Evolutionary conservation across 2,329 filamentous ascomycete species (phyloP).

Genomic region (Fusarium siculi): DNA sequence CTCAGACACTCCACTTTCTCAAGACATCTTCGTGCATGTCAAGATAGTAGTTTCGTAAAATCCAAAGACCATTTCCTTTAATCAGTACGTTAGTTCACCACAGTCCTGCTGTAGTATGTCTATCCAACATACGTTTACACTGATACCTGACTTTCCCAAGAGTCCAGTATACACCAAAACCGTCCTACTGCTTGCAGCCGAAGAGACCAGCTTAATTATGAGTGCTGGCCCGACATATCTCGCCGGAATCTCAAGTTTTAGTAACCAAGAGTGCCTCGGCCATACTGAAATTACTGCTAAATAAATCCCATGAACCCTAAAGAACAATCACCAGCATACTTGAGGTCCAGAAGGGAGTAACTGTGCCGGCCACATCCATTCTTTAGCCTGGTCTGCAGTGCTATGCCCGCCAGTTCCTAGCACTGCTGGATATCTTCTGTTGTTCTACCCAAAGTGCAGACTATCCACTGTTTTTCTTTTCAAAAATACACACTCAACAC

Average conservation of each 20-base stretch:
- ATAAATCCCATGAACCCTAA: neutral
- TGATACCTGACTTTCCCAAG: fast-evolving
- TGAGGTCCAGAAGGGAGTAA: too few species aligned
- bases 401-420: neutral
- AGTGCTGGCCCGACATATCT: neutral
- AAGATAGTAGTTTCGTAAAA: neutral
- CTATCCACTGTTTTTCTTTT: too few species aligned
- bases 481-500: too few species aligned
- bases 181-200: fast-evolving
- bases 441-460: neutral
- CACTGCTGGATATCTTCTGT: too few species aligned
- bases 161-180: too few species aligned
- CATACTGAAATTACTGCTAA: neutral
- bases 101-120: neutral
- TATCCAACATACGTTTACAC: fast-evolving
- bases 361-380: neutral
- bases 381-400: neutral
- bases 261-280: neutral
- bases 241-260: neutral
- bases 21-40: neutral
- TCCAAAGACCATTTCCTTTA: neutral
- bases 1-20: neutral
- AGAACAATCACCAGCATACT: too few species aligned
- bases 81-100: neutral
- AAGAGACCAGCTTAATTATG: fast-evolving